Conservation (phyloP, 116 monocot species). For the Trichopus zeylanicus region DNA sequence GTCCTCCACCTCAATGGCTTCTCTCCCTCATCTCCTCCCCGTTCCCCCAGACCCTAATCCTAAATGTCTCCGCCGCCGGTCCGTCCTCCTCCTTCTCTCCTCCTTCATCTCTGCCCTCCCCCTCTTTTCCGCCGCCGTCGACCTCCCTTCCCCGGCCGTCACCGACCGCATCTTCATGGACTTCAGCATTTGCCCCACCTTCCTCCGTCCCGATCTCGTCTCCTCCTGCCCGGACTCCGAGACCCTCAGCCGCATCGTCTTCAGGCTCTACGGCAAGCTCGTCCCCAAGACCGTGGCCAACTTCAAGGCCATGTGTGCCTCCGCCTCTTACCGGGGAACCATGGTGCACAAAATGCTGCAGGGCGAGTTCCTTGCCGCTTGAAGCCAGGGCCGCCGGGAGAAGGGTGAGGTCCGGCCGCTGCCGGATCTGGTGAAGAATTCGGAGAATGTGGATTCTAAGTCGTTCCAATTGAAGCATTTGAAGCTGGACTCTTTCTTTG, state of each 20-base stretch:
- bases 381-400: constrained; percentile 70
- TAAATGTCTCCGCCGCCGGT: constrained; percentile 9
- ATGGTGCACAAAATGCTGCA: constrained; percentile 67
- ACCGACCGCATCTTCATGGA: constrained; percentile 89
- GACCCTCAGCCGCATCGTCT: constrained; percentile 67
- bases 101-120: neutral
- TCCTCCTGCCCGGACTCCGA: constrained; percentile 60
- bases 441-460: constrained; percentile 55
- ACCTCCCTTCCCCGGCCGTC: constrained; percentile 21
- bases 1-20: constrained; percentile 3
- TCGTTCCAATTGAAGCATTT: constrained; percentile 69
- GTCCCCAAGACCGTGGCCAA: constrained; percentile 68
- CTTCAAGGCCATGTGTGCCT: constrained; percentile 66
- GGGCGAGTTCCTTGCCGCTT: constrained; percentile 77
- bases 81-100: constrained; percentile 22
- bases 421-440: constrained; percentile 40
- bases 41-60: neutral
- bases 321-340: constrained; percentile 60
- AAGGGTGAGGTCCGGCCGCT: constrained; percentile 68
- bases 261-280: constrained; percentile 78
- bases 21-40: neutral
- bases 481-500: constrained; percentile 69
- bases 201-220: constrained; percentile 57
- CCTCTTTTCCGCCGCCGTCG: constrained; percentile 4
- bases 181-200: constrained; percentile 80